Evolutionary conservation across 148 eudicot genomes (phyloP).

Genomic region (Chenopodium suecicum): DNA sequence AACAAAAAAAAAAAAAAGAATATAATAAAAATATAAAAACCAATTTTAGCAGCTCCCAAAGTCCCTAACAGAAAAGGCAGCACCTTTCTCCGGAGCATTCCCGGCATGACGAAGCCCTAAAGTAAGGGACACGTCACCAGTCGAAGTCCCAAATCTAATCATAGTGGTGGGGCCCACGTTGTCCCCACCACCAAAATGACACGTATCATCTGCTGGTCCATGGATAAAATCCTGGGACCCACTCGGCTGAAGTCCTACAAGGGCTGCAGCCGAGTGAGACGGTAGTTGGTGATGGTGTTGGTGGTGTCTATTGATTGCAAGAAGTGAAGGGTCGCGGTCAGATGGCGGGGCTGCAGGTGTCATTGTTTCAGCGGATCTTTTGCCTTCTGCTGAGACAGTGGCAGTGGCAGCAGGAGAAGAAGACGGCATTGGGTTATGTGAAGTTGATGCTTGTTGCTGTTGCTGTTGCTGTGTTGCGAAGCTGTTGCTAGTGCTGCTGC

Average conservation of each 20-base stretch:
- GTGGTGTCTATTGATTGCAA: conserved; percentile 26
- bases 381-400: conserved; percentile 8
- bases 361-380: conserved; percentile 26
- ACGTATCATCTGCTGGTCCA: conserved; percentile 17
- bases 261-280: neutral
- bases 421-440: conserved; percentile 32
- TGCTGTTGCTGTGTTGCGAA: conserved; percentile 16
- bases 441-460: conserved; percentile 10
- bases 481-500: conserved; percentile 20
- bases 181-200: conserved; percentile 12
- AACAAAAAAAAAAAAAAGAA: neutral
- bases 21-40: neutral
- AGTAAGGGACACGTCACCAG: conserved; percentile 78
- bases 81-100: conserved; percentile 55
- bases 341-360: conserved; percentile 8
- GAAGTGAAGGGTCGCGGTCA: conserved; percentile 41
- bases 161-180: conserved; percentile 41
- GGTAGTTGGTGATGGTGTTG: neutral
- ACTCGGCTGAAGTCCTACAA: too few relatives aligned
- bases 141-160: conserved; percentile 51
- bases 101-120: conserved; percentile 84
- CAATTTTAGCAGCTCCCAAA: conserved; percentile 43
- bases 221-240: neutral
- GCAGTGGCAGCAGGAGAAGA: neutral
- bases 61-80: conserved; percentile 27